A percentile compares a stretch with the other conserved stretches of the same genome.
These are phyloP conservation scores for Marasmius oreades DNA, from an alignment of 1,284 basidiomycete species.

Conservation along the genomic window DNA sequence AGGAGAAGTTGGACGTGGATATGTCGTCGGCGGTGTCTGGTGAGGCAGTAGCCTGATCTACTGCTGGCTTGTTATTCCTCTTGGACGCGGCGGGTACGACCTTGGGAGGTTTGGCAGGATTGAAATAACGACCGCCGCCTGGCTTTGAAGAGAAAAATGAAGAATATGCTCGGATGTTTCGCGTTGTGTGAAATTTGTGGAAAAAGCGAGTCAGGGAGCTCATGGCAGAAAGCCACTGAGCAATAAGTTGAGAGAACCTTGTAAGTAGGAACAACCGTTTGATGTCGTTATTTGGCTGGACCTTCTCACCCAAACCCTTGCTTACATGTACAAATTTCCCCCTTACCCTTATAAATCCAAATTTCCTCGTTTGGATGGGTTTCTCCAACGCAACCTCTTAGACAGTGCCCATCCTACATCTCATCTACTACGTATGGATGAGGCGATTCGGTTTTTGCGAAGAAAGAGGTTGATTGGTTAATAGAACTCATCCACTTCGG, in stretches of 20 bases:
- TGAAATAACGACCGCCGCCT: slow-evolving; percentile 71
- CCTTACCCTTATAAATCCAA: slow-evolving; percentile 18
- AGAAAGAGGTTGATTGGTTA: slow-evolving; percentile 52
- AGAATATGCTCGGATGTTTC: slow-evolving; percentile 57
- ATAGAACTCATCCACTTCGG: slow-evolving; percentile 55
- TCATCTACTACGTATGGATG: slow-evolving; percentile 40
- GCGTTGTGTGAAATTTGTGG: slow-evolving; percentile 38
- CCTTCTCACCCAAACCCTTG: not conserved
- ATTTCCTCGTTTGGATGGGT: slow-evolving; percentile 10
- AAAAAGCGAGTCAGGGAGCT: slow-evolving; percentile 42
- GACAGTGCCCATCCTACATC: slow-evolving; percentile 69
- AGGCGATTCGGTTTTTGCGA: slow-evolving; percentile 74
- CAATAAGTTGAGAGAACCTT: not conserved
- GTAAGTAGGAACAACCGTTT: not conserved
- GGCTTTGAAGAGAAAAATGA: slow-evolving; percentile 76
- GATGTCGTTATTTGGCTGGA: not conserved
- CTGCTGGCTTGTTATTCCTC: slow-evolving; percentile 9
- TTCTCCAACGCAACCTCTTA: slow-evolving; percentile 56
- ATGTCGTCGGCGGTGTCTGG: not conserved
- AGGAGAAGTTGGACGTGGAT: not conserved
- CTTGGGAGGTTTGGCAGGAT: slow-evolving; percentile 62
- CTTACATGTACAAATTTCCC: slow-evolving; percentile 3
- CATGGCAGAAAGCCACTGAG: slow-evolving; percentile 7
- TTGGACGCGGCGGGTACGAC: slow-evolving; percentile 17
- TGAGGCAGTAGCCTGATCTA: not conserved